phyloP scores from a whole-genome alignment of 164 flowering plant species.

The Umbilicus rupestris region DNA sequence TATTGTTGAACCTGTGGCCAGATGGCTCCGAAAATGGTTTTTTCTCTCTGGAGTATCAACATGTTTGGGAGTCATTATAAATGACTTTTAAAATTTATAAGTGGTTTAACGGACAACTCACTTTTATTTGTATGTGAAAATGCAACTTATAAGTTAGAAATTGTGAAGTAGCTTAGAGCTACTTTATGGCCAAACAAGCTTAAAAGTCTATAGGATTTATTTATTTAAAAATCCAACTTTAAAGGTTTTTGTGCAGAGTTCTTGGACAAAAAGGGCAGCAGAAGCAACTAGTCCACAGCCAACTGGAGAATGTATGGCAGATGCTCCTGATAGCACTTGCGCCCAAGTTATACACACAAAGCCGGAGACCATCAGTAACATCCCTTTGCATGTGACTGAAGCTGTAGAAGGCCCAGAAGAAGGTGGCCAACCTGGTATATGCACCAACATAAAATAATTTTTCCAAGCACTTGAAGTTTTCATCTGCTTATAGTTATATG shows the following conservation, averaged over 20 bases:
- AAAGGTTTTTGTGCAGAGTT: slow-evolving; percentile 24
- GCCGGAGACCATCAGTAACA: slow-evolving; percentile 18
- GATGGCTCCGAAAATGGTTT: background rate
- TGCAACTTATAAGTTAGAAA: background rate
- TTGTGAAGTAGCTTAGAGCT: background rate
- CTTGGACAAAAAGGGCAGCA: slow-evolving; percentile 32
- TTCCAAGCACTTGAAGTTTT: background rate
- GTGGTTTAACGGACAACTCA: background rate
- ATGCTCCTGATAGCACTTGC: slow-evolving; percentile 45
- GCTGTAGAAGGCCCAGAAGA: slow-evolving; percentile 15
- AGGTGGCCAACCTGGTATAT: slow-evolving; percentile 21
- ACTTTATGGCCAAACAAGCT: background rate
- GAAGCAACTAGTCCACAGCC: slow-evolving; percentile 31
- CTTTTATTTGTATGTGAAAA: background rate
- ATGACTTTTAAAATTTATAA: background rate
- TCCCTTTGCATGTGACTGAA: slow-evolving; percentile 14
- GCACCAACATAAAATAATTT: background rate
- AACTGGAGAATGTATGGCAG: slow-evolving; percentile 20
- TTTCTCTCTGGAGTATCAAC: background rate
- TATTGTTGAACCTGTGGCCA: background rate
- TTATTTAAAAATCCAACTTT: too few species aligned
- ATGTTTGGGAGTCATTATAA: background rate
- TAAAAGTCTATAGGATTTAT: background rate
- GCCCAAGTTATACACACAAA: slow-evolving; percentile 31
- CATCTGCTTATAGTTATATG: background rate